These are phyloP conservation scores for Pterulicium gracile DNA, from an alignment of 1,284 basidiomycete genomes.

Conservation along the genomic window DNA sequence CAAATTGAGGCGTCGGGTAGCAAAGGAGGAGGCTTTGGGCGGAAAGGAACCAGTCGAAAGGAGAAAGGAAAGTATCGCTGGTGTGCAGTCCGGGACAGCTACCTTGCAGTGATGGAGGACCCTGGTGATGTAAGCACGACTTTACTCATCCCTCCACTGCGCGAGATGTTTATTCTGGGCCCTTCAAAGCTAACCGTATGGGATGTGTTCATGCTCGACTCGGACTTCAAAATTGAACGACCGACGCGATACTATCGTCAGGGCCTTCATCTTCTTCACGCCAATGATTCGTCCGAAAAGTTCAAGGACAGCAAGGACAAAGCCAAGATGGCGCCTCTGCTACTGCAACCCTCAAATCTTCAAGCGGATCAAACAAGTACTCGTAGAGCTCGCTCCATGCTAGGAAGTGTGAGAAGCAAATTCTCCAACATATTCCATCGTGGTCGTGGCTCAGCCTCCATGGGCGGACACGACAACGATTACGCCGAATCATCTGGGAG, in stretches of 20 bases:
- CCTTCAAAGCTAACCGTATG: slow-evolving; percentile 56
- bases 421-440: slow-evolving; percentile 37
- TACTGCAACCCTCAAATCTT: slow-evolving; percentile 22
- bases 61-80: slow-evolving; percentile 72
- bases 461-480: slow-evolving; percentile 13
- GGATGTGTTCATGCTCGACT: slow-evolving; percentile 92
- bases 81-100: slow-evolving; percentile 93
- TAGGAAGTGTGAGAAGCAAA: slow-evolving; percentile 39
- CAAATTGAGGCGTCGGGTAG: slow-evolving; percentile 40
- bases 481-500: slow-evolving; percentile 6
- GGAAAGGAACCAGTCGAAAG: slow-evolving; percentile 55
- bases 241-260: slow-evolving; percentile 71
- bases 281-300: slow-evolving; percentile 17
- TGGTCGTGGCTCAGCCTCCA: slow-evolving; percentile 10
- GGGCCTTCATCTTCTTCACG: slow-evolving; percentile 53
- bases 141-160: no score
- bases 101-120: slow-evolving; percentile 81
- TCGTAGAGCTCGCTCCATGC: slow-evolving; percentile 21
- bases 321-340: slow-evolving; percentile 10
- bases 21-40: slow-evolving; percentile 45
- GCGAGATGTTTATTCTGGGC: no score
- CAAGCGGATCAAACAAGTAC: neutral
- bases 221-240: slow-evolving; percentile 80
- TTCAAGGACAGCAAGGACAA: slow-evolving; percentile 15
- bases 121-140: slow-evolving; percentile 69